Evolutionary conservation across 768 basidiomycete genomes (phyloP), one percentile per base, ranked within the genome.

Genomic region (Rickenella mellea): DNA sequence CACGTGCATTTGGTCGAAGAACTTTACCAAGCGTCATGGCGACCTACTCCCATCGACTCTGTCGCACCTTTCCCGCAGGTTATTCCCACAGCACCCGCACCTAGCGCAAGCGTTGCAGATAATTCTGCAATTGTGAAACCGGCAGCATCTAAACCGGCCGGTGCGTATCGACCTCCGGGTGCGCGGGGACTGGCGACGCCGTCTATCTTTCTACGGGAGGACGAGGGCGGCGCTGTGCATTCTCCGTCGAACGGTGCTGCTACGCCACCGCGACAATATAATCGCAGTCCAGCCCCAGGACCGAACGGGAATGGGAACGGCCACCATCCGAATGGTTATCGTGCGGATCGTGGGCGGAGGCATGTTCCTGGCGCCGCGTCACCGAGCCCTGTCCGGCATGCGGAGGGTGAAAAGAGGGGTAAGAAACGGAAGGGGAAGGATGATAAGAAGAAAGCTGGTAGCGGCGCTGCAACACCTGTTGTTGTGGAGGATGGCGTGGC

Each of bases 101-200:
- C 87, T 0, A 71, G 70, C 35, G 60, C 70, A 36, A 79, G 74
- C 43, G 82, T 85, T 5, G 60, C 61, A 45, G 59, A 61, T 21
- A 63, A 69, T 15, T 69, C 65, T 2, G 68, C 70, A 2, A 58
- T 65, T 25, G 68, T 72, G 25, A 86, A 80, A 53, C 66, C 81
- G 0, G 61, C 66, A 0, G 61, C 73, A 4, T 47, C 74, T 10
- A 89, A 83, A 51, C 74, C 87, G 1, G 78, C 83, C 0, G 93
- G 89, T 14, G 88, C 93, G 0, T 97, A 98, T 60, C 73, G 93
- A 1, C 94, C 94, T 0, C 94, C 92, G 9, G 92, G 92, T 9
- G 91, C 92, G 1, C 74, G 94, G 5, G 94, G 94, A 0, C 71
- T 86, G 1, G 78, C 84, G 33, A 92, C 93, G 1, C 90, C 93